Base-by-base conservation (phyloP, 768 basidiomycete species). In the Rhodotorula graminis region DNA sequence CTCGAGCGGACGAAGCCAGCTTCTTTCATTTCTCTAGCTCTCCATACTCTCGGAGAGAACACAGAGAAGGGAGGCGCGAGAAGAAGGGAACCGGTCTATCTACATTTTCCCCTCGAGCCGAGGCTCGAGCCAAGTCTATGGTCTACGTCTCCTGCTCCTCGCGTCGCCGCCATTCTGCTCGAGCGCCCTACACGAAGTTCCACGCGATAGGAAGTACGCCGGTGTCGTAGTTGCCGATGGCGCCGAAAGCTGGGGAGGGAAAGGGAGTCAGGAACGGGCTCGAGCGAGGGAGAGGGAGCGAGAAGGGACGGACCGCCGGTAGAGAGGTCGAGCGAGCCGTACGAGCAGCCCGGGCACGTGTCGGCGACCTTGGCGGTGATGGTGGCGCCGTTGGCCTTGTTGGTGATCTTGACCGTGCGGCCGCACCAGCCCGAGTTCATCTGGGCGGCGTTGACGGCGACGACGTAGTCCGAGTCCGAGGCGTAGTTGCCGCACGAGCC, bases 351-450 rank as follows among this genome's bases (percentile, higher is more conserved):
- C 8, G 60, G 60, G 40, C 42, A 72, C 18, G 69, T 73, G 66
- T 74, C 77, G 31, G 66, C 69, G 23, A 78, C 75, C 19, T 6
- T 60, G 21, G 72, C 77, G 25, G 63, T 64, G 64, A 72, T 59
- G 33, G 46, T 63, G n/a, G 61, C 61, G 57, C 77, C 77, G 64
- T 59, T 76, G 31, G 57, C 63, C 21, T 61, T 57, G 69, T 74
- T 76, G 44, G 23, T 64, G 67, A 78, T 68, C 37, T 52, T 42
- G 31, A 77, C 69, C 18, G 37, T 40, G 53, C 64, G 40, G 61
- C 77, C 77, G 65, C 77, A 78, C 11, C 21, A 14, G 8, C 74
- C 71, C 11, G 40, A 53, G 70, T 46, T 63, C 64, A 74, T 67
- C 56, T 58, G 61, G 5, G 63, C 40, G 21, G 52, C 52, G 44